Evolutionary conservation across 2,329 filamentous ascomycete species (phyloP).

Genomic region (Stemphylium vesicarium): DNA sequence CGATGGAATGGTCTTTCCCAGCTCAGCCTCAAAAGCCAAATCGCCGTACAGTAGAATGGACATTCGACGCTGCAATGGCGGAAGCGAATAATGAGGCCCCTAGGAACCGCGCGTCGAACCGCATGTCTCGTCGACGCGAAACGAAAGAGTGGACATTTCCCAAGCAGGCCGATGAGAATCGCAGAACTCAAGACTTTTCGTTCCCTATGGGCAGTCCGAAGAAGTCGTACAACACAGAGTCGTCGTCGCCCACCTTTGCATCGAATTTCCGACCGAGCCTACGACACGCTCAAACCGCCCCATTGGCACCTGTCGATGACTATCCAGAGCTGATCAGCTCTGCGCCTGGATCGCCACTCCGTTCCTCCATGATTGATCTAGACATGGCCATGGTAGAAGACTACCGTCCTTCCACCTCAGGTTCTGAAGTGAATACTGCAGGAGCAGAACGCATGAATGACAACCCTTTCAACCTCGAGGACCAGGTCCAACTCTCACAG

Average conservation of each 20-base stretch:
- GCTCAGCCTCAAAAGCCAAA: conserved; percentile 44
- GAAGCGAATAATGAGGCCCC: conserved; percentile 44
- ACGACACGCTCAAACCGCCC: conserved; percentile 52
- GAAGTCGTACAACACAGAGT: conserved; percentile 22
- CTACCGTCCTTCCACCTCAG: conserved; percentile 53
- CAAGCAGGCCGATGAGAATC: conserved; percentile 30
- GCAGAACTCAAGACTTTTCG: conserved; percentile 45
- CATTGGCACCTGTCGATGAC: conserved; percentile 47
- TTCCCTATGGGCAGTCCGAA: conserved; percentile 41
- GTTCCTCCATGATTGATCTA: conserved; percentile 55
- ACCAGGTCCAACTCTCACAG: conserved; percentile 49
- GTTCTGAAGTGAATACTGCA: conserved; percentile 46
- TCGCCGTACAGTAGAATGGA: conserved; percentile 56
- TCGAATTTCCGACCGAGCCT: conserved; percentile 49
- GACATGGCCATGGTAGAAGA: conserved; percentile 50
- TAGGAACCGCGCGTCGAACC: conserved; percentile 38
- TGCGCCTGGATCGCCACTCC: conserved; percentile 42
- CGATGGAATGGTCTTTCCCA: conserved; percentile 62
- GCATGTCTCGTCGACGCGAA: conserved; percentile 41
- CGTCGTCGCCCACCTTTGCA: conserved; percentile 39
- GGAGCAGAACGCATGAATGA: conserved; percentile 51
- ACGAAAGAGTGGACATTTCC: conserved; percentile 43
- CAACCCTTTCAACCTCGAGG: conserved; percentile 59
- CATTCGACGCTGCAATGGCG: conserved; percentile 54
- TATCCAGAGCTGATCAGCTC: conserved; percentile 44